Evolutionary conservation across 345 rosid species (phyloP), one percentile per base, ranked within the genome.

Genomic region (Eucalyptus victrix): DNA sequence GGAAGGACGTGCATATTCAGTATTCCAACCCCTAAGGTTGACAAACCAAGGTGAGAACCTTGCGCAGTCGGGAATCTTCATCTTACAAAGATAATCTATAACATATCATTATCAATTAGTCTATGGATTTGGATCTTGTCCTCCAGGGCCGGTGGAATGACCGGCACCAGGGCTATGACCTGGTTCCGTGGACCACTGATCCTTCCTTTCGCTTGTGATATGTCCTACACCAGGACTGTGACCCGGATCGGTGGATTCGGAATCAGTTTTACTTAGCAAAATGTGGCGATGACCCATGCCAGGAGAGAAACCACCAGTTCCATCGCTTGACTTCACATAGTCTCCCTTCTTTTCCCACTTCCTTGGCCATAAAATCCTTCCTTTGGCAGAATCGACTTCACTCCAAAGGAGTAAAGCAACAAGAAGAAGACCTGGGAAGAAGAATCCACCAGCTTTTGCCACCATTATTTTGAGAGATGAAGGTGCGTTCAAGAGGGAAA

Each of bases 81-180:
- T 18, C 81, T 72, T 72, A 72, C 45, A 10, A 72, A 42, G 12
- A 37, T 72, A 72, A 5, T 72, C 45, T 72, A 34, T 72, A 19
- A 8, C 13, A 10, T 19, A 72, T 34, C 26, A 72, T 34, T 44
- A 72, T 72, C 44, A 9, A 34, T 40, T 37, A 34, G 40, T 65
- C 83, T 88, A 72, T 56, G 87, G 91, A 86, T 88, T 62, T 26
- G 86, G 86, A n/a, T 47, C 60, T 24, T 56, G 30, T 32, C 58
- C 86, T 34, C 50, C n/a, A 5, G 94, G 93, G 60, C 93, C 93
- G 6, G 44, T 88, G 30, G 93, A 91, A 90, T 95, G 97, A 37
- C 97, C 95, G 4, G 91, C 94, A 3, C 97, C 94, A 24, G 97
- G 96, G 49, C 97, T 95, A 90, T 93, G 94, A 19, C 97, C 94